Evolutionary conservation across 2,329 filamentous ascomycete genomes (phyloP), one percentile per base, ranked within the genome.

Genomic region (Colletotrichum lindemuthianum): DNA sequence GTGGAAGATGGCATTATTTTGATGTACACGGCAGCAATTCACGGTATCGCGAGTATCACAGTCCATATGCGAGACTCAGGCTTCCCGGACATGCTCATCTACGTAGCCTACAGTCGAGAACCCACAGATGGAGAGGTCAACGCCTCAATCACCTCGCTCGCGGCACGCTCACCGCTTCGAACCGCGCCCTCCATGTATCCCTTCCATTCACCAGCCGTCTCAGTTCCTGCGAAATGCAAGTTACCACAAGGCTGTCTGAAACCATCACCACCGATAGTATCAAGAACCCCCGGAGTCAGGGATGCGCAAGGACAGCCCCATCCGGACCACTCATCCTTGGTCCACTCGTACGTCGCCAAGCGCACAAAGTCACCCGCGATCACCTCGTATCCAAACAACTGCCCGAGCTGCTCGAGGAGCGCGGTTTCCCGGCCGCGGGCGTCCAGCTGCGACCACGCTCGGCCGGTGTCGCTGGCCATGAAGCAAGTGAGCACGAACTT

Each of bases 131-230:
- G 12, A 34, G 8, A 32, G 1, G 51, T 12, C 1, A 54, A 13
- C 8, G 52, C 32, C 40, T 45, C 24, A 7, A 55, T 13, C 10
- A 84, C 79, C 69, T 86, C 81, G 40, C 71, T 70, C 0, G 83
- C 83, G 2, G 76, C 85, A 12, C 81, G 72, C 61, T 84, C 75
- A 2, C 85, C 85, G 53, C 76, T 80, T 6, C 79, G 69, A 10
- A 87, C 73, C 0, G 85, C 85, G 2, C 86, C 85, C 65, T 88
- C 85, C 83, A 88, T 86, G 69, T 86, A 87, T 0, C 85, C 84
- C 59, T 82, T 83, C 84, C 84, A 87, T 61, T 82, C 78, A 2
- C 69, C 75, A 0, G 80, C 78, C 1, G 80, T 83, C 74, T 88
- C 85, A 0, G 84, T 86, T 0, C 86, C 85, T 2, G 79, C 83